Conservation (phyloP, 2,329 filamentous ascomycete genomes). For the Penicillium sp. region DNA sequence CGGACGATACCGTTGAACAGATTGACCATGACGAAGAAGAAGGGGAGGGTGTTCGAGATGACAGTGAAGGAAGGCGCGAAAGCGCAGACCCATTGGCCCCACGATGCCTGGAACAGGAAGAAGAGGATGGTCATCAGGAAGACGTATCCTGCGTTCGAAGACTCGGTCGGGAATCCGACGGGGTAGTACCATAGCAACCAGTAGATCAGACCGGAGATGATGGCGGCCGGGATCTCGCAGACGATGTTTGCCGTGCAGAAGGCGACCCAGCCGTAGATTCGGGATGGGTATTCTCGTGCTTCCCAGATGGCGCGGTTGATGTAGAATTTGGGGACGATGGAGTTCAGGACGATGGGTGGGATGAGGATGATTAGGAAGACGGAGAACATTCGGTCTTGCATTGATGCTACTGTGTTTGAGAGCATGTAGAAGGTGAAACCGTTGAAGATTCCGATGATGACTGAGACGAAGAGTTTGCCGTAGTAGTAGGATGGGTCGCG, state of each 20-base stretch:
- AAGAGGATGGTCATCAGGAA: conserved; percentile 78
- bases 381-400: conserved; percentile 78
- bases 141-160: conserved; percentile 67
- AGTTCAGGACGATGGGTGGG: conserved; percentile 70
- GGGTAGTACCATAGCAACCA: conserved; percentile 77
- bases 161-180: conserved; percentile 66
- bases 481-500: conserved; percentile 74
- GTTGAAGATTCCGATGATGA: conserved; percentile 74
- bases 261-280: conserved; percentile 76
- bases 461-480: conserved; percentile 70
- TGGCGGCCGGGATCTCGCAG: conserved; percentile 69
- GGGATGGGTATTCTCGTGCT: conserved; percentile 68
- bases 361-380: conserved; percentile 65
- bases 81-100: conserved; percentile 83
- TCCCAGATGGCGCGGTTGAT: conserved; percentile 71
- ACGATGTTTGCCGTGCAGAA: conserved; percentile 73
- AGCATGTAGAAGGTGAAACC: conserved; percentile 76
- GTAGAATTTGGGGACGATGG: conserved; percentile 75
- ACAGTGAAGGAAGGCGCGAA: conserved; percentile 78
- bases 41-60: conserved; percentile 72
- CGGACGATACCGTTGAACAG: conserved; percentile 77
- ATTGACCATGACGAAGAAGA: conserved; percentile 77
- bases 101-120: conserved; percentile 71
- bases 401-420: conserved; percentile 63
- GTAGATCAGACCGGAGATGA: conserved; percentile 66